Percentiles rank a stretch among this genome's conserved stretches.
Conservation (phyloP, 257 asterid genomes). For the Prunella vulgaris region DNA sequence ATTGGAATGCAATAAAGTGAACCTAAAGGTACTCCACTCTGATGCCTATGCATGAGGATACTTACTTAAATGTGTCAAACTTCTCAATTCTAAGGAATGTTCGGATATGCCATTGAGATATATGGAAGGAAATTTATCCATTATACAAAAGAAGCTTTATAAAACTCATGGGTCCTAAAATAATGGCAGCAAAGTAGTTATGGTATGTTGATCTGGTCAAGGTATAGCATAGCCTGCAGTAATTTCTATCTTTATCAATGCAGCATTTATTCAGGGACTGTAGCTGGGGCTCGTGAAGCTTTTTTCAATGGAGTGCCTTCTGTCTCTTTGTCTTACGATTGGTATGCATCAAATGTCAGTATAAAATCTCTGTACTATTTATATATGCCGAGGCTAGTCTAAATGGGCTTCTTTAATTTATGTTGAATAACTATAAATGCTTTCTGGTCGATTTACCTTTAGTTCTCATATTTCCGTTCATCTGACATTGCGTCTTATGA, state of each 20-base stretch:
- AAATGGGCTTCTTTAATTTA: neutral
- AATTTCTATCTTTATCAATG: slow-evolving; percentile 45
- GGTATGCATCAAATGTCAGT: slow-evolving; percentile 36
- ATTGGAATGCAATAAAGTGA: slow-evolving; percentile 1
- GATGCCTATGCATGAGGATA: neutral
- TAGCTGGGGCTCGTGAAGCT: slow-evolving; percentile 97
- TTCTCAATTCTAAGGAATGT: neutral
- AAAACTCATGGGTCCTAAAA: too few relatives aligned
- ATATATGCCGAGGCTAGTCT: neutral
- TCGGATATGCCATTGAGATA: neutral
- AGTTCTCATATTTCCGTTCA: neutral
- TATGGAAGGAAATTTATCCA: neutral
- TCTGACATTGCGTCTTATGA: neutral
- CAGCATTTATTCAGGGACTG: slow-evolving; percentile 91
- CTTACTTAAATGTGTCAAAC: neutral
- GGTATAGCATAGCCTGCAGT: too few relatives aligned
- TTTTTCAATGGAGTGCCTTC: slow-evolving; percentile 71
- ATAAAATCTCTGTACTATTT: neutral
- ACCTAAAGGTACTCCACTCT: neutral
- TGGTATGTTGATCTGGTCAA: too few relatives aligned
- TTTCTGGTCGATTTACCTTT: neutral
- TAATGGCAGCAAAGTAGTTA: too few relatives aligned
- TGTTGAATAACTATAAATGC: neutral
- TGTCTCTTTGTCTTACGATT: slow-evolving; percentile 76
- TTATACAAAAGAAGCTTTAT: neutral